Evolutionary conservation across 345 rosid genomes (phyloP), one percentile per base, ranked within the genome.

Genomic region (Barbarea vulgaris): DNA sequence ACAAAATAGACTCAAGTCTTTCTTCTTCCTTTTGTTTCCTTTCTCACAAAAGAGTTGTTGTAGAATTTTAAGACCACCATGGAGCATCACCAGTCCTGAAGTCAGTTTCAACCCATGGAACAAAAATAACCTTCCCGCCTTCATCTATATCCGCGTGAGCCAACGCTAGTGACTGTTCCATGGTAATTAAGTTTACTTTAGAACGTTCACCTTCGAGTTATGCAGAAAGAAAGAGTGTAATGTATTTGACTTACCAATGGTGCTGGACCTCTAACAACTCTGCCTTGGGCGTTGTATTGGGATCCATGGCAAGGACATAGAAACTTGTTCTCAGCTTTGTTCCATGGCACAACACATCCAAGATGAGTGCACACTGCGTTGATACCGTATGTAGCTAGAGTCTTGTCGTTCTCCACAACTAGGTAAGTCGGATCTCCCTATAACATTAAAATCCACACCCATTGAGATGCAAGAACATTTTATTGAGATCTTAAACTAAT

Each of bases 401-500:
- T 89, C 77, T 68, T 81, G 79, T 89, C 93, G 46, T 91, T 91
- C 89, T 91, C 95, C 74, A 94, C 97, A 41, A 95, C 96, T 27
- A 92, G 93, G 87, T 95, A 92, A 61, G 99, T 95, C 0, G 99
- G 97, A 64, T 92, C 99, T 77, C 99, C 99, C 97, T 95, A 42
- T 22, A 73, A 21, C 42, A 72, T 15, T 3, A 42, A 7, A 30
- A 18, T 19, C n/a, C 59, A 27, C 33, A 56, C 25, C 22, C 11
- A 54, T 58, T 58, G 21, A 70, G 34, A 47, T 68, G 6, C 11
- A 39, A 13, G 2, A 51, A 72, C 69, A 17, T 62, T 62, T 37
- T 27, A 62, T 1, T 3, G 27, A 67, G 46, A 48, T 48, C 11
- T 15, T 62, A 2, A 66, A 33, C 3, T 24, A 22, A 9, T 21